Evolutionary conservation across 2,329 filamentous ascomycete genomes (phyloP).

Genomic region (Davidsoniella australis): DNA sequence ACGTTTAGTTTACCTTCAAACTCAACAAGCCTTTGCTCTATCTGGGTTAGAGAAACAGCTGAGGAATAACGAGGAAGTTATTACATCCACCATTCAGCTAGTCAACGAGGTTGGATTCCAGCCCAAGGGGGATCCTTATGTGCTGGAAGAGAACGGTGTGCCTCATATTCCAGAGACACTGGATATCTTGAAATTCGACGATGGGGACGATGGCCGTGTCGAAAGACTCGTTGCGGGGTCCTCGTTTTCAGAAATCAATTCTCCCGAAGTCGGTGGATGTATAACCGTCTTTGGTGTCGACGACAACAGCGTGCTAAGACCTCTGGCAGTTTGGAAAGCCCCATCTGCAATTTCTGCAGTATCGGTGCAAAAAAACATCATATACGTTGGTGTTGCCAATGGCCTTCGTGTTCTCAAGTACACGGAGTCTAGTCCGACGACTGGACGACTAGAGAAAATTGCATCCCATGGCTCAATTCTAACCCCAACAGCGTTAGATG

Average conservation of each 20-base stretch:
- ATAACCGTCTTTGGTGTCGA: constrained; percentile 65
- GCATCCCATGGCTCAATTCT: constrained; percentile 69
- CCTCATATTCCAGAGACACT: constrained; percentile 72
- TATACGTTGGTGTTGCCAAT: constrained; percentile 80
- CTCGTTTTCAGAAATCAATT: constrained; percentile 35
- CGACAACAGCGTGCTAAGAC: constrained; percentile 52
- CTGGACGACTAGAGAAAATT: constrained; percentile 46
- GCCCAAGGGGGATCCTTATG: constrained; percentile 51
- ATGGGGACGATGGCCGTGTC: constrained; percentile 33
- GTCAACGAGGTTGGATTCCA: constrained; percentile 84
- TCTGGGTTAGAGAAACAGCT: constrained; percentile 69
- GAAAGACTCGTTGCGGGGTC: constrained; percentile 81
- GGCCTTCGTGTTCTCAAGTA: constrained; percentile 51
- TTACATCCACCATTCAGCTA: constrained; percentile 68
- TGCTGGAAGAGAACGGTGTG: constrained; percentile 31
- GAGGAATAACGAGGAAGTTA: constrained; percentile 50
- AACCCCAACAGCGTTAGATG: constrained; percentile 63
- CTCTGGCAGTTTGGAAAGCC: constrained; percentile 50
- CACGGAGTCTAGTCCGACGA: constrained; percentile 35
- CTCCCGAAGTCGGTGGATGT: constrained; percentile 7
- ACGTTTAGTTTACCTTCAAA: constrained; percentile 68
- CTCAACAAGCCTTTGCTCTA: constrained; percentile 66
- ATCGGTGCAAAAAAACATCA: constrained; percentile 54
- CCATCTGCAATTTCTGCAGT: constrained; percentile 71
- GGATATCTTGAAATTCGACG: constrained; percentile 56